Evolutionary conservation across 73 alveolate species (phyloP).

Genomic region (Paraurostyla sp.): DNA sequence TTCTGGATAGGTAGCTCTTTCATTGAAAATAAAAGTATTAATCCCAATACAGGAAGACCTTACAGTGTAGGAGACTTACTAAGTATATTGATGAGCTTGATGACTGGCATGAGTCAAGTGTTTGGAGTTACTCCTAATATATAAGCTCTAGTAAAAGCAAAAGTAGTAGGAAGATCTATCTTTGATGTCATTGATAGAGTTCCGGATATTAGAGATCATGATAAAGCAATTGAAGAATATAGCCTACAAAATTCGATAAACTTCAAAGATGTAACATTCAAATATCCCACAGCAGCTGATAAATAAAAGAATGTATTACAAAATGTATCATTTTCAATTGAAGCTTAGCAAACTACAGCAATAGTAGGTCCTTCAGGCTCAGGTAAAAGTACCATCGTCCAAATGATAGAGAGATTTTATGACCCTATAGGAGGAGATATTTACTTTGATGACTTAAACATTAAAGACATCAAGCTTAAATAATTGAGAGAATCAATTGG

Average conservation of each 20-base stretch:
- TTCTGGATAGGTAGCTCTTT: too few species aligned
- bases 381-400: constrained; percentile 83
- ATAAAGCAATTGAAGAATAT: neutral
- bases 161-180: constrained; percentile 44
- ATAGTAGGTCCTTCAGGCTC: constrained; percentile 89
- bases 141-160: constrained; percentile 70
- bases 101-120: constrained; percentile 45
- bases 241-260: neutral
- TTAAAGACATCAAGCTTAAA: constrained; percentile 73
- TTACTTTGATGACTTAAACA: constrained; percentile 74
- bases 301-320: constrained; percentile 58
- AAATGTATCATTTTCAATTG: constrained; percentile 70
- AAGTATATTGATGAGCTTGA: constrained; percentile 49
- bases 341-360: constrained; percentile 79
- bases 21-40: constrained; percentile 46
- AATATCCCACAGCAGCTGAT: constrained; percentile 9
- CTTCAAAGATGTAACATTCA: constrained; percentile 49
- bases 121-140: constrained; percentile 70
- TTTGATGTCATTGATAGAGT: constrained; percentile 60
- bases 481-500: constrained; percentile 79
- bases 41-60: constrained; percentile 55
- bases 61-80: constrained; percentile 72
- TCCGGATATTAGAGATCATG: constrained; percentile 37
- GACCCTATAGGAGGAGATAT: constrained; percentile 77
- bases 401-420: constrained; percentile 86